These are phyloP conservation scores for Mesotaenium endlicherianum DNA, from an alignment of 139 green algal species.

Conservation along the genomic window DNA sequence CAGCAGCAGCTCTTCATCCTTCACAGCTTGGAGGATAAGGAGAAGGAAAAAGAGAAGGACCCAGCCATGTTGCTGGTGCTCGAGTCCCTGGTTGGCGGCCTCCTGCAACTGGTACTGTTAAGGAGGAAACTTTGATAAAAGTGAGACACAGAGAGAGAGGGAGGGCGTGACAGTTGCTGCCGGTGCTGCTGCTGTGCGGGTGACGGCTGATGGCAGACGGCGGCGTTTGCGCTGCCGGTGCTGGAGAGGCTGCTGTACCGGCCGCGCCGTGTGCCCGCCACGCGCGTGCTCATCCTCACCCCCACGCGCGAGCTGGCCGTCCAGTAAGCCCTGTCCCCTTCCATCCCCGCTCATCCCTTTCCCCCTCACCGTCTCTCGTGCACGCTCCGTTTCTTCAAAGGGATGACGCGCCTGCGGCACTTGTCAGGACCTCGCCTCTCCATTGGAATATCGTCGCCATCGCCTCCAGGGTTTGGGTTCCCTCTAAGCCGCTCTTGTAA, in stretches of 20 bases:
- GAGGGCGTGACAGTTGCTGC: too few species aligned
- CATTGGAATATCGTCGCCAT: too few species aligned
- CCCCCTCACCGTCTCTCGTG: not conserved
- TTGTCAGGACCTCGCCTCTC: too few species aligned
- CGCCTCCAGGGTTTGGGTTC: too few species aligned
- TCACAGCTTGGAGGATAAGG: not conserved
- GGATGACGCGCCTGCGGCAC: not conserved
- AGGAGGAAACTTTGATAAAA: too few species aligned
- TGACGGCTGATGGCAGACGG: conserved; percentile 63
- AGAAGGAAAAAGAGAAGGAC: not conserved
- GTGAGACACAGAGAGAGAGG: too few species aligned
- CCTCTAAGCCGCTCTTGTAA: too few species aligned
- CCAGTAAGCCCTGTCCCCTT: conserved; percentile 56
- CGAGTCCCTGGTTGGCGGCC: not conserved
- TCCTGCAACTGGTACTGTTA: too few species aligned
- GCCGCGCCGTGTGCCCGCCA: conserved; percentile 65
- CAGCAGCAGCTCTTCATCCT: not conserved
- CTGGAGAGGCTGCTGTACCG: conserved; percentile 92
- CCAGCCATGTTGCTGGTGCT: not conserved
- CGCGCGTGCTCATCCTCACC: conserved; percentile 78
- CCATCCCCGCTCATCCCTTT: conserved; percentile 11
- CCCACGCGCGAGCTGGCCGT: conserved; percentile 92
- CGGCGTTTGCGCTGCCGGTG: conserved; percentile 88
- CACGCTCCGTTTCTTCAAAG: not conserved
- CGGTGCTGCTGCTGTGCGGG: not conserved